Evolutionary conservation across 192 early-diverging fungal species (phyloP).

Genomic region (Podila clonocystis): DNA sequence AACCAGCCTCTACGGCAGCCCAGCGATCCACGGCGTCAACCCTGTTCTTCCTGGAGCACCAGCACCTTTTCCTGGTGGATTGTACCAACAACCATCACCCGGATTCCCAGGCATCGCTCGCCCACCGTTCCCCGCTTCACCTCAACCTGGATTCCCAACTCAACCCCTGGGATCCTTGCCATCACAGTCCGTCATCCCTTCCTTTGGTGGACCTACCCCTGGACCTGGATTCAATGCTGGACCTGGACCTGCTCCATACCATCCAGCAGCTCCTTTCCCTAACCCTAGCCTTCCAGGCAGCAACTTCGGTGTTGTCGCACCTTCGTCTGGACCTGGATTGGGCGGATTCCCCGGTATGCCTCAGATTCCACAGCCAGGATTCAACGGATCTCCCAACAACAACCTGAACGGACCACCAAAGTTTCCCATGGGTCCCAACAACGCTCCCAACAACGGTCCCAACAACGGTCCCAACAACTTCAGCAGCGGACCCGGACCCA

Average conservation of each 20-base stretch:
- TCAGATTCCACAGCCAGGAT: constrained; percentile 26
- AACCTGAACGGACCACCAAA: not conserved
- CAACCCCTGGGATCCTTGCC: not conserved
- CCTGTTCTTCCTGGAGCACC: constrained; percentile 11
- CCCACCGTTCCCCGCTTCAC: constrained; percentile 10
- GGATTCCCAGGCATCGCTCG: constrained; percentile 8
- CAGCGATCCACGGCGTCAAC: not conserved
- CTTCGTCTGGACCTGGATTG: constrained; percentile 1
- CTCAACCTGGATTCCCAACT: not conserved
- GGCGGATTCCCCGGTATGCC: constrained; percentile 8
- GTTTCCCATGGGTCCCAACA: not conserved
- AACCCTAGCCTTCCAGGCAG: constrained; percentile 6
- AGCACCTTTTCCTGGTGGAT: constrained; percentile 16
- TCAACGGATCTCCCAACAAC: not conserved
- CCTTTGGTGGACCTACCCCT: constrained; percentile 10
- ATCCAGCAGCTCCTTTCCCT: constrained; percentile 21
- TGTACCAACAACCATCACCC: constrained; percentile 18
- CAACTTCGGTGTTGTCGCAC: constrained; percentile 4
- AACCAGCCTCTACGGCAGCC: constrained; percentile 19
- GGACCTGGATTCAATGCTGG: constrained; percentile 8
- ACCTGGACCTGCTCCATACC: constrained; percentile 7
- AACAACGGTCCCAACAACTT: not conserved
- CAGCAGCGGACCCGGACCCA: constrained; percentile 1
- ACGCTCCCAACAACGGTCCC: constrained; percentile 3
- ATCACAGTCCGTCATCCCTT: constrained; percentile 3